Conservation (phyloP, 2,329 filamentous ascomycete species). For the Trichocomaceae sp. region DNA sequence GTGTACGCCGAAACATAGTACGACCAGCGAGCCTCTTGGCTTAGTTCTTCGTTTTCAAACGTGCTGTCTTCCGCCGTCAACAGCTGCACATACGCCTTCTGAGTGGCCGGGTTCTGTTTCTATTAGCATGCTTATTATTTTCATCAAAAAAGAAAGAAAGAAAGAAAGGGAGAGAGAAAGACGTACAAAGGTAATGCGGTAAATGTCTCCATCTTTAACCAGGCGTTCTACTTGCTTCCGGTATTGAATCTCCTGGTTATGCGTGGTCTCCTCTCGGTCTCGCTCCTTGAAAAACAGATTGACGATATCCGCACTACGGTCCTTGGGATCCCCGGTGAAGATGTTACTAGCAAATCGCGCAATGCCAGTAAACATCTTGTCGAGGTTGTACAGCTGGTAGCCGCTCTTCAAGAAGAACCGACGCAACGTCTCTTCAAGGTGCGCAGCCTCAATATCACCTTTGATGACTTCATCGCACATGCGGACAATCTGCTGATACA, state of each 20-base stretch:
- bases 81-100: constrained; percentile 67
- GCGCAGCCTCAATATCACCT: constrained; percentile 70
- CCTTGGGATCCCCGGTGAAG: constrained; percentile 78
- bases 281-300: constrained; percentile 79
- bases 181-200: constrained; percentile 85
- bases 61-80: constrained; percentile 79
- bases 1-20: constrained; percentile 93
- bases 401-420: constrained; percentile 86
- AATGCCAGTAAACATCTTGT: constrained; percentile 76
- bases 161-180: background rate
- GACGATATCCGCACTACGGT: constrained; percentile 87
- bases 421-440: constrained; percentile 84
- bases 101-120: constrained; percentile 56
- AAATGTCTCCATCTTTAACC: constrained; percentile 87
- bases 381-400: constrained; percentile 89
- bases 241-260: constrained; percentile 81
- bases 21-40: constrained; percentile 65
- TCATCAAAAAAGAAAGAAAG: too few relatives aligned
- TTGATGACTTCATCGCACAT: constrained; percentile 82
- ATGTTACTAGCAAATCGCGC: constrained; percentile 76
- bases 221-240: constrained; percentile 89
- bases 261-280: constrained; percentile 76
- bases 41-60: constrained; percentile 66
- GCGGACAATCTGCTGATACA: constrained; percentile 77
- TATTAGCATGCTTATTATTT: constrained; percentile 18